Base-by-base conservation (phyloP, 2,329 filamentous ascomycete genomes). In the Phaeosphaeria sp. region DNA sequence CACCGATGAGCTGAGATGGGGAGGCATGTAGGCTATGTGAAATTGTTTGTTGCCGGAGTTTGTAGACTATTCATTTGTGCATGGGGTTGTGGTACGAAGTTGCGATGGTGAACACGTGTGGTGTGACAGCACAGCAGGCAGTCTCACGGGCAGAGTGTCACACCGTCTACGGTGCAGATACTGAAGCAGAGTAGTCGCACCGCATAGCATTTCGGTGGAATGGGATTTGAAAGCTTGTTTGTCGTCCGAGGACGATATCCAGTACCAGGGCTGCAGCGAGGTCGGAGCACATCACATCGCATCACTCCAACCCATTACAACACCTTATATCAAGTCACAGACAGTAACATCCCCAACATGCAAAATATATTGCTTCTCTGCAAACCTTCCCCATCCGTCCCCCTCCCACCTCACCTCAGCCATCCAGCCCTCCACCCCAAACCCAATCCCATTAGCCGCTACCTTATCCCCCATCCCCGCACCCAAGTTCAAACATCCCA, bases 1-100 rank as follows among this genome's bases (percentile, higher is more conserved):
- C 57, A 64, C 64, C 59, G 64, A 65, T 64, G 6, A 58, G 30
- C 18, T 22, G 42, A 27, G 42, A 47, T 22, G 25, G 4, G 42
- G 40, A 39, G 17, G 36, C 36, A n/a, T 39, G 36, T 39, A 39
- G 36, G 36, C 36, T 39, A 17, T 39, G 36, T 39, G 36, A n/a
- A 17, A 13, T 30, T 36, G 9, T 39, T 13, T 17, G 36, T 39
- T 39, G 36, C 36, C 36, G 17, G 7, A 39, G 17, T 39, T 17
- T n/a, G 36, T 39, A 36, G 11, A n/a, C n/a, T n/a, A n/a, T n/a
- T n/a, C n/a, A n/a, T n/a, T n/a, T n/a, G 4, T 27, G 25, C 25
- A 8, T 27, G 25, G 25, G n/a, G n/a, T n/a, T n/a, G n/a, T n/a
- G n/a, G n/a, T n/a, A n/a, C n/a, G n/a, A n/a, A n/a, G n/a, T n/a